phyloP scores from a whole-genome alignment of 495 filamentous ascomycete genomes.

The Annulohypoxylon moriforme region DNA sequence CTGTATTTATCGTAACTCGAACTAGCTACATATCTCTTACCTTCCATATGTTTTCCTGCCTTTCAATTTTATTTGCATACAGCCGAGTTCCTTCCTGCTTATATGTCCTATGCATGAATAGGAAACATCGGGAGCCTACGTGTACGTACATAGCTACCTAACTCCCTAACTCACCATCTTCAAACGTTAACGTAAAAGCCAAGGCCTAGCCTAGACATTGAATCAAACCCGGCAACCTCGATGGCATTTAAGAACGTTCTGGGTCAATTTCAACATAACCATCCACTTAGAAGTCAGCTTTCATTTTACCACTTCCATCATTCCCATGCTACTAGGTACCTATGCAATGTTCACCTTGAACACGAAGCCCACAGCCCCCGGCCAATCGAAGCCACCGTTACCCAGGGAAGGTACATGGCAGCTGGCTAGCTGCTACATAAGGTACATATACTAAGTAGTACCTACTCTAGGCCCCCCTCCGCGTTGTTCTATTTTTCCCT shows the following conservation, averaged over 20 bases:
- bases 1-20: background rate
- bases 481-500: background rate
- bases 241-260: slow-evolving; percentile 36
- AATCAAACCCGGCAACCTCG: background rate
- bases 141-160: slow-evolving; percentile 3
- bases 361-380: slow-evolving; percentile 20
- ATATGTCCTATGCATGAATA: too few relatives aligned
- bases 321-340: too few relatives aligned
- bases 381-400: background rate
- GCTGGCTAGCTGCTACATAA: too few relatives aligned
- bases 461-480: slow-evolving; percentile 12
- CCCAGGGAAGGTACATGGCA: too few relatives aligned
- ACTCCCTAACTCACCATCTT: background rate
- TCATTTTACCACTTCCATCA: background rate
- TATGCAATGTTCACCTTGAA: background rate
- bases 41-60: background rate
- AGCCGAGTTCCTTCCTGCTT: background rate
- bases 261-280: slow-evolving; percentile 30
- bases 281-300: background rate
- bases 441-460: too few relatives aligned
- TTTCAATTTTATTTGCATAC: background rate
- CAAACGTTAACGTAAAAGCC: background rate
- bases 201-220: background rate
- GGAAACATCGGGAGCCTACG: background rate
- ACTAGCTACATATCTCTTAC: background rate